Conservation (phyloP, 768 basidiomycete genomes). For the Pholiota microspora region DNA sequence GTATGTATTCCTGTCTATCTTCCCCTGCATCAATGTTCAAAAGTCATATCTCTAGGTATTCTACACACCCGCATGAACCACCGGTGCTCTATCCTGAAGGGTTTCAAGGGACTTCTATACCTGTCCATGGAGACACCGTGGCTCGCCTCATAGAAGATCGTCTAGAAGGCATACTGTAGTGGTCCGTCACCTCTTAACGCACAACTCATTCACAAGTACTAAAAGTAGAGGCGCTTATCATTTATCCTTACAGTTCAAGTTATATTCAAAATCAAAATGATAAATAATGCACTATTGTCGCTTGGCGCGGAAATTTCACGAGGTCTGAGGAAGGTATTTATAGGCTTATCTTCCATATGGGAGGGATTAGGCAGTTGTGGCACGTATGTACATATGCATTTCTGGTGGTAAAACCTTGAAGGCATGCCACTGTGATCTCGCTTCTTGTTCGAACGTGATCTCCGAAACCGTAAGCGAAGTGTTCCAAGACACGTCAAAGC, state of each 20-base stretch:
- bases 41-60: conserved; percentile 14
- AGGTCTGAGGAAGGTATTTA: neutral
- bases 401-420: neutral
- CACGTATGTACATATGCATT: too few relatives aligned
- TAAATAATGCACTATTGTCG: too few relatives aligned
- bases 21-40: neutral
- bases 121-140: conserved; percentile 59
- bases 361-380: too few relatives aligned
- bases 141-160: conserved; percentile 62
- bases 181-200: neutral
- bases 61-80: conserved; percentile 41
- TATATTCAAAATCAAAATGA: too few relatives aligned
- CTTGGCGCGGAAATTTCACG: too few relatives aligned
- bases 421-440: neutral
- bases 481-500: too few relatives aligned
- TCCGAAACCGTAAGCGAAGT: neutral
- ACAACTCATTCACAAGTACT: too few relatives aligned
- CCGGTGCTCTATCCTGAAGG: conserved; percentile 64
- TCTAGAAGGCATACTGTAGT: conserved; percentile 14
- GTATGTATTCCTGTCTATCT: conserved; percentile 32
- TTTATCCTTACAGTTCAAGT: neutral
- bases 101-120: conserved; percentile 72
- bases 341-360: neutral
- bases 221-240: neutral
- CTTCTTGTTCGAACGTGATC: neutral